Base-by-base conservation (phyloP, 495 filamentous ascomycete genomes). In the Penicillium dipodomyicola region DNA sequence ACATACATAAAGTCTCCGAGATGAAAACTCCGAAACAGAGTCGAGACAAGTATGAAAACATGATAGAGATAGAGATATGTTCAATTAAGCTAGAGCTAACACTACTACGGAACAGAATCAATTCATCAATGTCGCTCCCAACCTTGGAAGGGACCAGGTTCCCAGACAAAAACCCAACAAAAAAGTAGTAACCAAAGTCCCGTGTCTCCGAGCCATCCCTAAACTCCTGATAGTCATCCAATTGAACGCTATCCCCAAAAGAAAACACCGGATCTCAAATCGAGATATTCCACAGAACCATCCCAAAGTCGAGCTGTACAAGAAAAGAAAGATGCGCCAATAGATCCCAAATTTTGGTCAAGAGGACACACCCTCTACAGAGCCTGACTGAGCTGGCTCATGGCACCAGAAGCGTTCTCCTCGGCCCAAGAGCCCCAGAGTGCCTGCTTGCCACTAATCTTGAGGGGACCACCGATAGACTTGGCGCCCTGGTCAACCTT, bases 351-450 rank as follows among this genome's bases (percentile, higher is more conserved):
- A 51, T 61, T 62, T 8, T 42, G 23, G 30, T 47, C 22, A 8
- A 49, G 37, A 39, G 32, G 51, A 20, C 29, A 8, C 22, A 5
- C 46, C 35, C 53, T 71, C 66, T 65, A 67, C 61, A 56, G 62
- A 49, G 62, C 61, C 57, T 72, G 67, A 41, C 60, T 60, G 44
- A 69, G 42, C 48, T 76, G 72, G 58, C 59, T 67, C 44, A 74
- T 74, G 44, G 82, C 73, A 35, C 79, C 82, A 42, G 75, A 86
- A 48, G 88, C 87, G 64, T 87, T 87, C 53, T 85, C 84, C 76
- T 96, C 94, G 3, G 94, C 95, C 94, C 95, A 97, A 22, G 85
- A 83, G 27, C 93, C 94, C 93, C 94, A 98, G 25, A 98, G 81
- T 19, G 88, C 91, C 60, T 90, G 83, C 81, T 97, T 97, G 55